These are phyloP conservation scores for Suhomyces pyralidae DNA, from an alignment of 805 yeast species.

Conservation along the genomic window DNA sequence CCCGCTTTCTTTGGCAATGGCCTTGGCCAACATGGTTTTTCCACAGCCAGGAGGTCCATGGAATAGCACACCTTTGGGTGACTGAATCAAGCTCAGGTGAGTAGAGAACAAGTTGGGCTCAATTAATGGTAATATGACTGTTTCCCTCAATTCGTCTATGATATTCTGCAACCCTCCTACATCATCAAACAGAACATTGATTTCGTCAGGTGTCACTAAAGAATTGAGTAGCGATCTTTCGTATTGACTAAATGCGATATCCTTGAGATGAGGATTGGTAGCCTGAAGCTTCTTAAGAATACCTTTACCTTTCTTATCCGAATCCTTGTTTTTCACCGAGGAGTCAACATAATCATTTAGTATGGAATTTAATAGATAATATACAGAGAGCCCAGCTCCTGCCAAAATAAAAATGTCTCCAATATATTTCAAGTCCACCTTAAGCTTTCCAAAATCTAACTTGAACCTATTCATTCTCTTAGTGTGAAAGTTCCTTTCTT, in stretches of 20 bases:
- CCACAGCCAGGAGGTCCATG: slow-evolving; percentile 99
- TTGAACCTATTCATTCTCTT: slow-evolving; percentile 31
- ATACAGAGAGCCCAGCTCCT: slow-evolving; percentile 68
- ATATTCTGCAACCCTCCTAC: slow-evolving; percentile 86
- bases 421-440: slow-evolving; percentile 37
- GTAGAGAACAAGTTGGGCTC: slow-evolving; percentile 71
- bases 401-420: slow-evolving; percentile 43
- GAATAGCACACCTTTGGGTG: slow-evolving; percentile 90
- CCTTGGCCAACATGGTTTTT: slow-evolving; percentile 95
- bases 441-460: slow-evolving; percentile 36
- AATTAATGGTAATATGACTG: slow-evolving; percentile 79
- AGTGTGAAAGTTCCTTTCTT: neutral
- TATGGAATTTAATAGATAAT: slow-evolving; percentile 52
- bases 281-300: slow-evolving; percentile 34
- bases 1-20: slow-evolving; percentile 85
- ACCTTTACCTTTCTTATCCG: slow-evolving; percentile 58
- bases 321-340: slow-evolving; percentile 48
- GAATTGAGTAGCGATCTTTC: slow-evolving; percentile 75
- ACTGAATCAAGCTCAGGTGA: slow-evolving; percentile 67
- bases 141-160: slow-evolving; percentile 81
- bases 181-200: slow-evolving; percentile 70
- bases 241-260: slow-evolving; percentile 60
- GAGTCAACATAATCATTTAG: slow-evolving; percentile 34
- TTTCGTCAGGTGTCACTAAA: slow-evolving; percentile 82
- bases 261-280: slow-evolving; percentile 56